These are phyloP conservation scores for Euphorbia lathyris DNA, from an alignment of 345 rosid genomes.

Conservation along the genomic window DNA sequence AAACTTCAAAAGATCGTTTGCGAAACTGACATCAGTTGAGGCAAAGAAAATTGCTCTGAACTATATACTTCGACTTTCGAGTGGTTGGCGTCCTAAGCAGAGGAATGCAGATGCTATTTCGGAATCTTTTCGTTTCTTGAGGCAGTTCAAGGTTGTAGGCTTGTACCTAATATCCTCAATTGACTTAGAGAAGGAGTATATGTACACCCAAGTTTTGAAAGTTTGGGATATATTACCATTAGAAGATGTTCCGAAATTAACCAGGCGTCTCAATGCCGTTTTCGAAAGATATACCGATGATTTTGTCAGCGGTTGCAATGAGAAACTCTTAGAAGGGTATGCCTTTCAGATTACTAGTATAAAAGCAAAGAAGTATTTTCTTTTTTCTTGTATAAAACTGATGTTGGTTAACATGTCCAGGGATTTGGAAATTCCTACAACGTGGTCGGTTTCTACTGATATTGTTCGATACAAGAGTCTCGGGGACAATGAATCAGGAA, in stretches of 20 bases:
- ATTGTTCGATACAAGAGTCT: conserved; percentile 23
- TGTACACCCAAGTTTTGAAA: conserved; percentile 44
- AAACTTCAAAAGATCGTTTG: conserved; percentile 44
- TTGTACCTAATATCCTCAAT: conserved; percentile 38
- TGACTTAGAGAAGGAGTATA: conserved; percentile 36
- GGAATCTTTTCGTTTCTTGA: too few species aligned
- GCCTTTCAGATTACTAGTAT: neutral
- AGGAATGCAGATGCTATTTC: conserved; percentile 26
- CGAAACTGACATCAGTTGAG: conserved; percentile 29
- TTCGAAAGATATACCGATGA: conserved; percentile 38
- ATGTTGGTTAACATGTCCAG: conserved; percentile 21
- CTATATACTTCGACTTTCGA: conserved; percentile 34
- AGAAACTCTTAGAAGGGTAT: conserved; percentile 52
- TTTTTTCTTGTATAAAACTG: neutral
- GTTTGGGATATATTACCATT: conserved; percentile 52
- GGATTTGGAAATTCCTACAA: conserved; percentile 44
- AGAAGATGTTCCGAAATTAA: conserved; percentile 37
- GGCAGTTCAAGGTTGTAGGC: conserved; percentile 33
- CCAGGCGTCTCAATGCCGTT: conserved; percentile 38
- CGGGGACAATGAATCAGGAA: conserved; percentile 17
- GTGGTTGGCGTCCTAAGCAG: conserved; percentile 54
- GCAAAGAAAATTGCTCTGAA: conserved; percentile 27
- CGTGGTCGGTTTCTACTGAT: conserved; percentile 33
- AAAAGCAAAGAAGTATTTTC: neutral
- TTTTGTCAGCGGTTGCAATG: conserved; percentile 41